Evolutionary conservation across 371 early-diverging fungal species (phyloP), one percentile per base, ranked within the genome.

Genomic region (Apophysomyces sp.): DNA sequence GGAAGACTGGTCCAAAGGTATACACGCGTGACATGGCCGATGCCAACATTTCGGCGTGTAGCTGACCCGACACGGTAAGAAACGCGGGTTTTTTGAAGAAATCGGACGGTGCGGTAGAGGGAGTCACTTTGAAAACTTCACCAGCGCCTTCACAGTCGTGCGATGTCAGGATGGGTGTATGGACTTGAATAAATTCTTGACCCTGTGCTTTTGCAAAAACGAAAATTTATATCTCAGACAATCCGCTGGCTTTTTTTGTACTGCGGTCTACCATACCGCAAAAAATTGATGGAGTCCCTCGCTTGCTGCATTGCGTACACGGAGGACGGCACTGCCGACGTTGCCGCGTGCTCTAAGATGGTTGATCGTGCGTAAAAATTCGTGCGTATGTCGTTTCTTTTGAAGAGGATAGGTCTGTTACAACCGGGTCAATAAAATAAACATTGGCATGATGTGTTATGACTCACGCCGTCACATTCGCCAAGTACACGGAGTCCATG

Each of bases 111-210:
- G 52, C 26, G 6, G 69, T 55, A 28, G 65, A 58, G 0, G 67
- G 72, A 15, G 72, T 63, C 0, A 90, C 80, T 40, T 78, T 71
- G 67, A 97, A 96, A 1, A 90, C 91, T 69, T 94, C 94, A 8
- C 95, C 95, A n/a, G 89, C 97, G 11, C 96, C 97, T 67, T 97
- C 97, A 76, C 96, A 97, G 66, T 96, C 96, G 63, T 88, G 84
- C 11, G 91, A 80, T 1, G 96, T 95, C 63, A 96, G 55, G 1
- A 93, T 76, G 1, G 97, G 97, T 6, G 96, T 94, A 56, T 94
- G 88, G 36, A 94, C 78, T 49, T 91, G 86, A 3, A 87, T 65
- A 63, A 94, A 96, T 52, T 92, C 88, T 68, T 91, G 79, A 1
- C 80, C 72, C 79, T 84, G 66, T 18, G 31, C 24, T 58, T 63